Conservation (phyloP, 148 eudicot genomes). For the Cornus suecica region DNA sequence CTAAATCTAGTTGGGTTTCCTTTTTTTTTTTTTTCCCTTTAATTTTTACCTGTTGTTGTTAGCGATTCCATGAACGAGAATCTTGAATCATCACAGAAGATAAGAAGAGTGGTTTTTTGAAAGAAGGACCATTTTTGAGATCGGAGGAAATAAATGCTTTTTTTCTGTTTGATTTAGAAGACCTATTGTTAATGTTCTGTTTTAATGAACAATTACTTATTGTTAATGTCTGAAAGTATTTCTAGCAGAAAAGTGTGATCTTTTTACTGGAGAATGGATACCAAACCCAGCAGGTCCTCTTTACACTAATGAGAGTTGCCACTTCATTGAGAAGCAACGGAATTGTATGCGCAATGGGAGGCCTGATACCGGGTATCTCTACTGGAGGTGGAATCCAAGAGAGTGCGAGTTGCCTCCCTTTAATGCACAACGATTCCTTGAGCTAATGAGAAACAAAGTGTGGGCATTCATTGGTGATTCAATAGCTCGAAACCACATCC, state of each 20-base stretch:
- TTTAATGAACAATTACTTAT: too few species aligned
- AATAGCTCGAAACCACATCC: conserved; percentile 61
- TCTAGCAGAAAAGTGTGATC: conserved; percentile 52
- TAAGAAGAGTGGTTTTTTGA: too few species aligned
- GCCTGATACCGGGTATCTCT: conserved; percentile 61
- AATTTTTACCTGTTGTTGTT: not conserved
- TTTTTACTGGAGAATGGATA: conserved; percentile 62
- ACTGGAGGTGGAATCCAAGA: conserved; percentile 64
- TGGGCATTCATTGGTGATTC: conserved; percentile 73
- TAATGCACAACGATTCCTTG: conserved; percentile 40
- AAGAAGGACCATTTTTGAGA: too few species aligned
- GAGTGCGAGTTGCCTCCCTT: conserved; percentile 50
- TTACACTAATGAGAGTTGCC: conserved; percentile 58
- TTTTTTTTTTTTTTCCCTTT: not conserved
- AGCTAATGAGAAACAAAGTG: conserved; percentile 47
- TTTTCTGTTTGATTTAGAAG: too few species aligned
- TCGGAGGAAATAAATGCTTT: not conserved
- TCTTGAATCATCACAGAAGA: not conserved
- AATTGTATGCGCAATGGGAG: conserved; percentile 70
- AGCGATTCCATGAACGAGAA: not conserved
- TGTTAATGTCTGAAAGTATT: too few species aligned
- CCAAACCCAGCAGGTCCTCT: conserved; percentile 49
- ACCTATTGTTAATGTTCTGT: too few species aligned
- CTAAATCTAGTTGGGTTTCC: not conserved
- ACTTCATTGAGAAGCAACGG: conserved; percentile 46